Evolutionary conservation across 148 eudicot genomes (phyloP).

Genomic region (Camellia sinensis): DNA sequence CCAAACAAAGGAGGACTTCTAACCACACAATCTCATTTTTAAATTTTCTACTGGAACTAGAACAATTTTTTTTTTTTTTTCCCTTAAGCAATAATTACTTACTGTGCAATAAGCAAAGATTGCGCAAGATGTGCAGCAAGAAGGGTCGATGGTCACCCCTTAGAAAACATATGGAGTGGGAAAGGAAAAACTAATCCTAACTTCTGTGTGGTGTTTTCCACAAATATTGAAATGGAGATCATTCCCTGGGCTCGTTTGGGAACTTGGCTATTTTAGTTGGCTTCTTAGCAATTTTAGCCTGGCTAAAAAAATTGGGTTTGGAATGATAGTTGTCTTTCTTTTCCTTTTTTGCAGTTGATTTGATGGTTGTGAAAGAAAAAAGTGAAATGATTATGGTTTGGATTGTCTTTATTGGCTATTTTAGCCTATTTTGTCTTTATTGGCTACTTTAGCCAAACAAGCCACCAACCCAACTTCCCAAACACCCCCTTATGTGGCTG

Average conservation of each 20-base stretch:
- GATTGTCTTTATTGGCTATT: no score
- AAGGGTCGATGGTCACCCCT: not conserved
- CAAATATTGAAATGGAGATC: not conserved
- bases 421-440: no score
- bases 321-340: no score
- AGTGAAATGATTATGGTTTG: no score
- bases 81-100: not conserved
- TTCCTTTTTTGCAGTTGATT: no score
- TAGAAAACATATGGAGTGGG: not conserved
- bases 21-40: not conserved
- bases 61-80: not conserved
- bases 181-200: not conserved
- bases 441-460: no score
- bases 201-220: not conserved
- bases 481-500: not conserved
- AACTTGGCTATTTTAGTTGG: no score
- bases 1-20: not conserved
- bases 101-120: not conserved
- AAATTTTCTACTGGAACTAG: not conserved
- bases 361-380: no score
- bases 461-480: no score
- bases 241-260: no score
- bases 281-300: no score
- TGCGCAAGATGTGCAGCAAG: not conserved
- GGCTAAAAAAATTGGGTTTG: no score